phyloP scores from a whole-genome alignment of 1,139 yeast species.

The Blastobotrys niveus region DNA sequence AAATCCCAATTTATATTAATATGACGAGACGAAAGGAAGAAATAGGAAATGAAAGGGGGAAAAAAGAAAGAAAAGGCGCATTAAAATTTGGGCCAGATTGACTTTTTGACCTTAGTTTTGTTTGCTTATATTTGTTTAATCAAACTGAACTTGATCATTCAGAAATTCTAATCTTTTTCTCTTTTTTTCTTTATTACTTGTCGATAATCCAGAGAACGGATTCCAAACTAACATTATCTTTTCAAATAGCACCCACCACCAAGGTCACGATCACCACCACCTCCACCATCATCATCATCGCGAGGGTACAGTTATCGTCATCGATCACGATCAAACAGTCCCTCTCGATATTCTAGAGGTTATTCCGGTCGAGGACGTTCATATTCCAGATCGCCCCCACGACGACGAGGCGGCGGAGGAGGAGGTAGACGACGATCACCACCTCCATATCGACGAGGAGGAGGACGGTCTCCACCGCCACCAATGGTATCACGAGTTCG shows the following conservation, averaged over 20 bases:
- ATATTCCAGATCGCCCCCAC: slow-evolving; percentile 10
- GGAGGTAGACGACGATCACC: slow-evolving; percentile 13
- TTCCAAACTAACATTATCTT: too few relatives aligned
- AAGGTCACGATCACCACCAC: slow-evolving; percentile 12
- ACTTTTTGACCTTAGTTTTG: too few relatives aligned
- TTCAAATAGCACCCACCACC: slow-evolving; percentile 2
- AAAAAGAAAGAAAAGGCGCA: too few relatives aligned
- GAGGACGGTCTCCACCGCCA: not conserved
- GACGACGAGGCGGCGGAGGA: not conserved
- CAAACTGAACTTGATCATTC: too few relatives aligned
- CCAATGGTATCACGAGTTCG: not conserved
- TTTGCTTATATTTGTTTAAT: too few relatives aligned
- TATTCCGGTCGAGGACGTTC: slow-evolving; percentile 9
- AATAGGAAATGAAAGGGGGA: too few relatives aligned
- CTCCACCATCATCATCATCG: slow-evolving; percentile 9
- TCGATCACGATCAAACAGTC: slow-evolving; percentile 4
- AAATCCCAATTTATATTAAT: too few relatives aligned
- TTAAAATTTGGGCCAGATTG: too few relatives aligned
- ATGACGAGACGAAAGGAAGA: too few relatives aligned
- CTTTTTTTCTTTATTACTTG: too few relatives aligned
- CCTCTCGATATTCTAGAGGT: slow-evolving; percentile 2
- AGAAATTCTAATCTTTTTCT: too few relatives aligned
- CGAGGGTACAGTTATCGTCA: not conserved
- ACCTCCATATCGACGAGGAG: not conserved
- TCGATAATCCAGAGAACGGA: too few relatives aligned